Conservation (phyloP, 441 rosid species). For the Arabidopsis lyrata region DNA sequence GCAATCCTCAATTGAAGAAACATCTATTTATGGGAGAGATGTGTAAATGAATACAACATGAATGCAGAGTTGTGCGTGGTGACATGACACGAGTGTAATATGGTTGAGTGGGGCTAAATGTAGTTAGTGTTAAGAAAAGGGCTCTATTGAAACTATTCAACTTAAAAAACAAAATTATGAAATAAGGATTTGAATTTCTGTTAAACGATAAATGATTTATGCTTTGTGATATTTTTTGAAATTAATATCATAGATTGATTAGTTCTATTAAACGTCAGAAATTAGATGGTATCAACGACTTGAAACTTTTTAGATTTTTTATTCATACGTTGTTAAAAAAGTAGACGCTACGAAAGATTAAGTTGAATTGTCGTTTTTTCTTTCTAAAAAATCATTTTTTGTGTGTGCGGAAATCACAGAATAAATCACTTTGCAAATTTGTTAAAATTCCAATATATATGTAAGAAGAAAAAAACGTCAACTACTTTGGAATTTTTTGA, state of each 20-base stretch:
- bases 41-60: not conserved
- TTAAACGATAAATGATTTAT: not conserved
- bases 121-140: not conserved
- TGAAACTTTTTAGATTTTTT: not conserved
- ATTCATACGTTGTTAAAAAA: not conserved
- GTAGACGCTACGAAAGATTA: no score
- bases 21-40: not conserved
- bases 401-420: not conserved
- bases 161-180: no score
- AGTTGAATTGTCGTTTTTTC: not conserved
- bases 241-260: not conserved
- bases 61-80: not conserved
- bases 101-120: slow-evolving; percentile 24
- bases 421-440: not conserved
- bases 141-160: not conserved
- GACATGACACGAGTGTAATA: slow-evolving; percentile 8
- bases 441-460: no score
- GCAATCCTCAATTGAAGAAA: not conserved
- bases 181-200: no score
- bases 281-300: no score
- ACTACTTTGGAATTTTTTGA: not conserved
- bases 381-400: not conserved
- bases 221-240: not conserved
- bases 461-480: not conserved
- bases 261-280: not conserved